Conservation (phyloP, 2,329 filamentous ascomycete genomes). For the Dactylellina leptospora region DNA sequence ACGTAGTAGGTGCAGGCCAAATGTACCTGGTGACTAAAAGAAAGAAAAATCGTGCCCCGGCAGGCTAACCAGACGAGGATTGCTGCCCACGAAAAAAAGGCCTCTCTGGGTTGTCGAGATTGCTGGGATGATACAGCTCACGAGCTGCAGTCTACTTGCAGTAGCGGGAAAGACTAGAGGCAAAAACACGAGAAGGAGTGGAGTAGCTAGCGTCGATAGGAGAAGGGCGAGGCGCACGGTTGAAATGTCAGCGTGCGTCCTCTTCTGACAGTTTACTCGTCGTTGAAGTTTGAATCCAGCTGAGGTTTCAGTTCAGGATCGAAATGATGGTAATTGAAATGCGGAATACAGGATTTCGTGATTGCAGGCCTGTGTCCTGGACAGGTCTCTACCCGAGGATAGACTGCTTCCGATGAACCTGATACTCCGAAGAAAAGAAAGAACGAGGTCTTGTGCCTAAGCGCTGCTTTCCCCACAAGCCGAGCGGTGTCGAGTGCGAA, state of each 20-base stretch:
- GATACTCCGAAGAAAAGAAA: constrained; percentile 36
- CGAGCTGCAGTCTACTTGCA: constrained; percentile 45
- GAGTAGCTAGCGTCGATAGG: constrained; percentile 42
- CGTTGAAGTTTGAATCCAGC: background rate
- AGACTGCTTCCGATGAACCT: constrained; percentile 31
- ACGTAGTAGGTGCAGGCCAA: constrained; percentile 43
- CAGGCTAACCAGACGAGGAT: constrained; percentile 38
- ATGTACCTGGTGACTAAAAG: constrained; percentile 52
- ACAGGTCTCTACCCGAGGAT: constrained; percentile 33
- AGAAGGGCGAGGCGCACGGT: constrained; percentile 31
- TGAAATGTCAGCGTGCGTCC: constrained; percentile 1
- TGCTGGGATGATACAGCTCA: constrained; percentile 42
- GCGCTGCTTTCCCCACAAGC: constrained; percentile 37
- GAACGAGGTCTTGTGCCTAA: constrained; percentile 31
- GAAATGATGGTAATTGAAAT: no score
- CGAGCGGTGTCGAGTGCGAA: background rate
- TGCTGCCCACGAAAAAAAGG: constrained; percentile 40
- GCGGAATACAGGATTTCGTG: constrained; percentile 17
- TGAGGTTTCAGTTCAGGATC: constrained; percentile 5
- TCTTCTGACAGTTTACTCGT: background rate
- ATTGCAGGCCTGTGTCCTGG: background rate
- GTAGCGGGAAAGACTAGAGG: constrained; percentile 46
- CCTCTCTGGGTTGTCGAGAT: constrained; percentile 41
- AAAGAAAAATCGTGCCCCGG: constrained; percentile 44
- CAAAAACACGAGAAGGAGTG: constrained; percentile 46